Evolutionary conservation across 2,329 filamentous ascomycete genomes (phyloP).

Genomic region (Dothideomycetes sp.): DNA sequence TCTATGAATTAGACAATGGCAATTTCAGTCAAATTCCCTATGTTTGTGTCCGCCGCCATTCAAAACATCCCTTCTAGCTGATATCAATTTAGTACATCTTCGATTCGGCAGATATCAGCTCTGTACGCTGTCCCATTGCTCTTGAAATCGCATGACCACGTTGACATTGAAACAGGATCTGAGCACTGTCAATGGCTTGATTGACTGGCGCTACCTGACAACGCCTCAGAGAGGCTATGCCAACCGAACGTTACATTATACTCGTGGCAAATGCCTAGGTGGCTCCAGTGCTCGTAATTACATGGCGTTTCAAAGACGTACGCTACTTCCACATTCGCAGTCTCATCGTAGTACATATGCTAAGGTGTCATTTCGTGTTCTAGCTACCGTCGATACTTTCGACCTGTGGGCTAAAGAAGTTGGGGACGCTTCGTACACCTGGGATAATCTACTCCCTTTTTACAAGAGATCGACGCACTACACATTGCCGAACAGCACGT

Average conservation of each 20-base stretch:
- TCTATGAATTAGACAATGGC: slow-evolving; percentile 12
- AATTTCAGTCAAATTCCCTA: slow-evolving; percentile 19
- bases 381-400: slow-evolving; percentile 13
- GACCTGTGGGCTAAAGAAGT: slow-evolving; percentile 25
- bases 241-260: slow-evolving; percentile 14
- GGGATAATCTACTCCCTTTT: slow-evolving; percentile 17
- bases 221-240: slow-evolving; percentile 9
- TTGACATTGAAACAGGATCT: neutral
- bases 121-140: too few relatives aligned
- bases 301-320: slow-evolving; percentile 17
- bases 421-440: slow-evolving; percentile 22
- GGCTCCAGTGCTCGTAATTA: slow-evolving; percentile 17
- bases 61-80: too few relatives aligned
- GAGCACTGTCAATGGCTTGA: slow-evolving; percentile 13
- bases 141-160: neutral
- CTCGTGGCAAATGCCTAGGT: slow-evolving; percentile 19
- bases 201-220: slow-evolving; percentile 20
- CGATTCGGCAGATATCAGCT: too few relatives aligned
- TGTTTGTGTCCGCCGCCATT: slow-evolving; percentile 1
- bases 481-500: slow-evolving; percentile 8
- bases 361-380: too few relatives aligned
- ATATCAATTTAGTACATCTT: too few relatives aligned
- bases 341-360: too few relatives aligned
- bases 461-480: slow-evolving; percentile 16
- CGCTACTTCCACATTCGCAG: slow-evolving; percentile 5